Base-by-base conservation (phyloP, 441 rosid genomes). In the Hura crepitans region DNA sequence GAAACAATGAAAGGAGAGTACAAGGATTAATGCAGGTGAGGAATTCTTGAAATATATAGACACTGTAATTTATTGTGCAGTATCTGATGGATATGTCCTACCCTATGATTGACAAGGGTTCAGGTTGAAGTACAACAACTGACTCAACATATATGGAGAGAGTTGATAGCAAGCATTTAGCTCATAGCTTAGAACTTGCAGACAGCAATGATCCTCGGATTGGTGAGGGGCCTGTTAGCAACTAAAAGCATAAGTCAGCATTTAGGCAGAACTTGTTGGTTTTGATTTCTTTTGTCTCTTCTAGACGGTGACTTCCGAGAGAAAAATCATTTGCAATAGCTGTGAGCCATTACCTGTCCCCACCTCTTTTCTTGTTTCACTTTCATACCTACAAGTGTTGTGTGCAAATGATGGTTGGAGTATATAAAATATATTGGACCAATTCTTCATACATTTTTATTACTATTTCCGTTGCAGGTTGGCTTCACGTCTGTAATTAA, bases 401-500 rank as follows among this genome's bases (percentile, higher is more conserved):
- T 31, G 64, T 5, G 23, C 13, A 37, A 35, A 61, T 61, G 15
- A 20, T 12, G 27, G 49, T 4, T 28, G 7, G 30, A 65, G 31
- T 46, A 65, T 46, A 28, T 35, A 20, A 37, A n/a, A 7, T 65
- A 9, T 31, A 50, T 18, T 65, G 22, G n/a, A 6, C 57, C 10
- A 4, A 65, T 47, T 49, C 28, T 47, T 55, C 22, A 67, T 67
- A 47, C n/a, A n/a, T n/a, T 2, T 35, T 0, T 14, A 27, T 0
- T n/a, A 45, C n/a, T n/a, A n/a, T n/a, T n/a, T n/a, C n/a, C n/a
- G n/a, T 17, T 49, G 73, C 49, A 20, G 60, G 73, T 47, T 50
- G 60, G 5, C 18, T 33, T 46, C 66, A 69, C 66, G 66, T 47
- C 57, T 60, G 0, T n/a, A 6, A 14, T 47, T 46, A 13, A 35